phyloP scores from a whole-genome alignment of 1,284 basidiomycete genomes.

The Papiliotrema nemorosa region DNA sequence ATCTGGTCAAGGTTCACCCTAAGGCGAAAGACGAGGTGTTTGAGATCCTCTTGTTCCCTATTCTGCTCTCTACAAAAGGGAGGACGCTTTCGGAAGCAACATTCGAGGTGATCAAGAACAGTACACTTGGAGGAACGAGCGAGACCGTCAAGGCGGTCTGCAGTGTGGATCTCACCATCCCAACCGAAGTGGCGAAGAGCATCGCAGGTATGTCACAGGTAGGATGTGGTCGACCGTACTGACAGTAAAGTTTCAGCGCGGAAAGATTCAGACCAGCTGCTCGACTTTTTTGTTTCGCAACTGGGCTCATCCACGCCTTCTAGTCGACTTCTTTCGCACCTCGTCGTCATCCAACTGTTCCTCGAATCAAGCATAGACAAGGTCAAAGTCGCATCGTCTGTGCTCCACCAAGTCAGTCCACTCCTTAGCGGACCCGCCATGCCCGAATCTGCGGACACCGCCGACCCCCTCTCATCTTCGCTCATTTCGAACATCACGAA shows the following conservation, averaged over 20 bases:
- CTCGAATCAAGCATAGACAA: constrained; percentile 52
- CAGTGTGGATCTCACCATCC: neutral
- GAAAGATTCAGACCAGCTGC: no score
- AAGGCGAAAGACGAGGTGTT: constrained; percentile 55
- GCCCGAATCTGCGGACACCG: neutral
- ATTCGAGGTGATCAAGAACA: constrained; percentile 56
- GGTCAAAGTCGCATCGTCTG: neutral
- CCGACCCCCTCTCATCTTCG: neutral
- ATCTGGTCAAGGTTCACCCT: constrained; percentile 51
- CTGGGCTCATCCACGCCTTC: constrained; percentile 56
- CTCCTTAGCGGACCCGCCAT: neutral
- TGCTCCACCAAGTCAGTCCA: neutral
- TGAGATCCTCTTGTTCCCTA: constrained; percentile 64
- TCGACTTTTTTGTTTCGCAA: constrained; percentile 55
- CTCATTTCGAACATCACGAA: neutral
- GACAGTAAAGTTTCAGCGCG: no score
- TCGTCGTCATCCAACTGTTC: constrained; percentile 58
- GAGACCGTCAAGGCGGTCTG: neutral
- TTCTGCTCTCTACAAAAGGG: constrained; percentile 67
- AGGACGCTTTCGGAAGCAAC: constrained; percentile 60
- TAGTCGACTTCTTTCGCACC: constrained; percentile 58
- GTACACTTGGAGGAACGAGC: neutral
- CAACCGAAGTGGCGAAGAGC: neutral
- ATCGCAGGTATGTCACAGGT: neutral
- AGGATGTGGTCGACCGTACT: neutral